Percentiles rank a stretch among this genome's conserved stretches.
Evolutionary conservation across 2,329 filamentous ascomycete species (phyloP).

Genomic region (Diaporthe citrichinensis): DNA sequence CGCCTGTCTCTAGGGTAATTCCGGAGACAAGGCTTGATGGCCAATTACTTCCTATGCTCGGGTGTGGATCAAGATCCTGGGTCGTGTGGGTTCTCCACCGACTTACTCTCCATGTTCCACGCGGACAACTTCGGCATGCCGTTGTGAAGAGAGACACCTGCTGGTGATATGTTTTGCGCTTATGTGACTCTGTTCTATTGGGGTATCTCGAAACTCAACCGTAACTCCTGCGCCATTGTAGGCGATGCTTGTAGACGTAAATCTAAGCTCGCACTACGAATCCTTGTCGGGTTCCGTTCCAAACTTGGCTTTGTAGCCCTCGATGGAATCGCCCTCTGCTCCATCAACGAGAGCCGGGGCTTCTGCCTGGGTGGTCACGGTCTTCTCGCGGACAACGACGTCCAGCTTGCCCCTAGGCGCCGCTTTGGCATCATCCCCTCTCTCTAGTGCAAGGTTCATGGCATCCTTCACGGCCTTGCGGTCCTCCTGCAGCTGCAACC

Average conservation of each 20-base stretch:
- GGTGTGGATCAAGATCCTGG: conserved; percentile 21
- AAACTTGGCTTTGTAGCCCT: conserved; percentile 65
- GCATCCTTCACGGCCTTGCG: conserved; percentile 56
- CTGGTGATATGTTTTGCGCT: conserved; percentile 17
- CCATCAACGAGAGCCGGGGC: conserved; percentile 52
- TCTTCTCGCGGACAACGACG: conserved; percentile 68
- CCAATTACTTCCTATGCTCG: conserved; percentile 67
- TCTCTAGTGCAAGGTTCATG: conserved; percentile 65
- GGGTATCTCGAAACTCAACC: conserved; percentile 39
- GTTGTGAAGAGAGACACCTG: conserved; percentile 11
- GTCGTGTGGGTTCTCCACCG: conserved; percentile 26
- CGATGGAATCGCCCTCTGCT: conserved; percentile 57
- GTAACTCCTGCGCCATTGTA: conserved; percentile 33
- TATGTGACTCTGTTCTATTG: conserved; percentile 9
- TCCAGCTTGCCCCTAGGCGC: conserved; percentile 55
- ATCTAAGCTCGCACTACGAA: neutral
- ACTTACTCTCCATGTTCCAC: neutral
- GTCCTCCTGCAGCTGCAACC: conserved; percentile 61
- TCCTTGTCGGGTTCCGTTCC: conserved; percentile 45
- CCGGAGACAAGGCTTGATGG: conserved; percentile 91
- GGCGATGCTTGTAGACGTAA: conserved; percentile 19
- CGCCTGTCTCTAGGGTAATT: conserved; percentile 77
- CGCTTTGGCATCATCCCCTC: conserved; percentile 53
- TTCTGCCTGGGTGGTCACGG: conserved; percentile 54
- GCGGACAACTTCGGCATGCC: conserved; percentile 3